These are phyloP conservation scores for Firmiana major DNA, from an alignment of 345 rosid species.

Conservation along the genomic window DNA sequence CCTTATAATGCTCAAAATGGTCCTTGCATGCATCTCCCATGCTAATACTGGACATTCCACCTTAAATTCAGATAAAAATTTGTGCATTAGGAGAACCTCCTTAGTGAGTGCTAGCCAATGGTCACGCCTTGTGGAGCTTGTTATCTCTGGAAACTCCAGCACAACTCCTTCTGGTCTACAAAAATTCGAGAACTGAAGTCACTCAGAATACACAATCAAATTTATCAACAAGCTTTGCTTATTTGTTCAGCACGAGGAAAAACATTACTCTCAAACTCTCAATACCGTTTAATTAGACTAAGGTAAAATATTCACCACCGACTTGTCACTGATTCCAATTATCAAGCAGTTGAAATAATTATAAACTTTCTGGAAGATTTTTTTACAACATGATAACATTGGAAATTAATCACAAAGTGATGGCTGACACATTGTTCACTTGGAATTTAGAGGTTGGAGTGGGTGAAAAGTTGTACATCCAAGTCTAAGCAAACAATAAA, in stretches of 20 bases:
- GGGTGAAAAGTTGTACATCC: not conserved
- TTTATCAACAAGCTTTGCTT: not conserved
- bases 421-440: not conserved
- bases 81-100: conserved; percentile 73
- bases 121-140: conserved; percentile 90
- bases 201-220: conserved; percentile 3
- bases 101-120: conserved; percentile 78
- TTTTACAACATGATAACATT: not conserved
- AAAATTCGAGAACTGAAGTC: not conserved
- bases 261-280: not conserved
- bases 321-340: not conserved
- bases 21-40: conserved; percentile 85
- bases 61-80: conserved; percentile 47
- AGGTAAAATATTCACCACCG: not conserved
- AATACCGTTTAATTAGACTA: not conserved
- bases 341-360: not conserved
- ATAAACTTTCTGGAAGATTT: not conserved
- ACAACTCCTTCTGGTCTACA: conserved; percentile 70
- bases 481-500: not conserved
- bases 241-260: conserved; percentile 1
- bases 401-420: not conserved
- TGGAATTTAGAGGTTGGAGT: not conserved
- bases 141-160: conserved; percentile 91
- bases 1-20: conserved; percentile 73
- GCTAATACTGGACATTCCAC: conserved; percentile 46